phyloP scores from a whole-genome alignment of 148 eudicot genomes.

The Vaccinium vitisidaea region DNA sequence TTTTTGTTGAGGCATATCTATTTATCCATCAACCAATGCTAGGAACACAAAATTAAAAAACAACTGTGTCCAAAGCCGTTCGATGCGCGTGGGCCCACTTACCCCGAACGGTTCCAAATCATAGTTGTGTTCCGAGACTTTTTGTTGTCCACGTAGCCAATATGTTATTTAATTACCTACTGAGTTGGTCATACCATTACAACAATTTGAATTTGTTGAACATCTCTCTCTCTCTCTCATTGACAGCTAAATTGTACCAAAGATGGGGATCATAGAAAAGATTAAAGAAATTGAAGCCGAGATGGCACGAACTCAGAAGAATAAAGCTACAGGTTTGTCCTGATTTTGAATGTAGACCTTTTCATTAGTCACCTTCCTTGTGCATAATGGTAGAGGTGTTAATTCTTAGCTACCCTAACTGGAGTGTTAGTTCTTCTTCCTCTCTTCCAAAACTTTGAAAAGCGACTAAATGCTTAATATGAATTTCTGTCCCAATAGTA shows the following conservation, averaged over 20 bases:
- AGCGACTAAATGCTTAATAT: not conserved
- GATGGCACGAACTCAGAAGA: slow-evolving; percentile 99
- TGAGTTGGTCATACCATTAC: not conserved
- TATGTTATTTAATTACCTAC: not conserved
- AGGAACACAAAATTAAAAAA: too few relatives aligned
- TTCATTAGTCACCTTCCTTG: not conserved
- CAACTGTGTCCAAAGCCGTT: too few relatives aligned
- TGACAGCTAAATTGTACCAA: slow-evolving; percentile 27
- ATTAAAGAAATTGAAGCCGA: slow-evolving; percentile 98
- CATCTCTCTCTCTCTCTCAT: slow-evolving; percentile 3
- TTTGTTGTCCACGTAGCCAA: not conserved
- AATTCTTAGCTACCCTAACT: not conserved
- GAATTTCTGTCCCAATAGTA: not conserved
- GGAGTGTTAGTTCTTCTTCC: not conserved
- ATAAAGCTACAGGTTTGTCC: slow-evolving; percentile 86
- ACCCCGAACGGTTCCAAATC: too few relatives aligned
- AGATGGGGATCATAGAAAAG: slow-evolving; percentile 96
- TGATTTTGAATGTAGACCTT: not conserved
- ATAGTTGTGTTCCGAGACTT: too few relatives aligned
- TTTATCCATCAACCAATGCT: not conserved
- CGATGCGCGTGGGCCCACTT: too few relatives aligned
- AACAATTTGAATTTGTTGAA: not conserved
- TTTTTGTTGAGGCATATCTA: not conserved
- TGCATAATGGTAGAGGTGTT: not conserved
- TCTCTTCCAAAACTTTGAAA: not conserved